Base-by-base conservation (phyloP, 192 early-diverging fungal genomes). In the Coemansia sp. region DNA sequence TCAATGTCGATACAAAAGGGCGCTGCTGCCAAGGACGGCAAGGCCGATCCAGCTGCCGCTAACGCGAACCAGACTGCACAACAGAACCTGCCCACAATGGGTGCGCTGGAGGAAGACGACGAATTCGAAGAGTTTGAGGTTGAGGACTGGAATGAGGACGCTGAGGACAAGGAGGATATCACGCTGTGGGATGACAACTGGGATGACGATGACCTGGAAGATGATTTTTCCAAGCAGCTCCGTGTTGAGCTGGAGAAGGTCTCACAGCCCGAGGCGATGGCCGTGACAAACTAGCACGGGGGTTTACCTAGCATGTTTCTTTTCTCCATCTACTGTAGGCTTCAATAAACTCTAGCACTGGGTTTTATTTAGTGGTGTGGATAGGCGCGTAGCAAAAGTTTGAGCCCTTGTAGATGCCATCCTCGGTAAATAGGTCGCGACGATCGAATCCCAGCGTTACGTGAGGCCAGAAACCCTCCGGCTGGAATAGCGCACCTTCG, bases 101-200 rank as follows among this genome's bases (percentile, higher is more conserved):
- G 86, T 20, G 82, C 84, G n/a, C 78, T 94, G 40, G 91, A 93
- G 69, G 93, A 94, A 59, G 94, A 96, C 83, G 94, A 96, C 67
- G 94, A 96, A 67, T 96, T 96, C 83, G 93, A 96, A 71, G 94
- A 96, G 74, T 96, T 96, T 83, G 82, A 84, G 50, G 85, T 84
- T 26, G 92, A 96, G 84, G 93, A 94, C 71, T 94, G 93, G 92
- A 87, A 86, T 45, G 88, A 88, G 59, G 85, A 85, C 18, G 92
- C 90, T 43, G 89, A 92, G 60, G 91, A 93, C 71, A 79, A 86
- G 50, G 88, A 91, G 57, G 71, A 84, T 26, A 53, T 65, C 38
- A 71, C 84, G 31, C 84, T 90, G 48, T 94, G 93, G 93, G 88
- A 91, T 51, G 90, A 94, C 38, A 89, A 92, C 84, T 96, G 94